Conservation (phyloP, 2,329 filamentous ascomycete genomes). For the Ophiostoma novo-ulmi region DNA sequence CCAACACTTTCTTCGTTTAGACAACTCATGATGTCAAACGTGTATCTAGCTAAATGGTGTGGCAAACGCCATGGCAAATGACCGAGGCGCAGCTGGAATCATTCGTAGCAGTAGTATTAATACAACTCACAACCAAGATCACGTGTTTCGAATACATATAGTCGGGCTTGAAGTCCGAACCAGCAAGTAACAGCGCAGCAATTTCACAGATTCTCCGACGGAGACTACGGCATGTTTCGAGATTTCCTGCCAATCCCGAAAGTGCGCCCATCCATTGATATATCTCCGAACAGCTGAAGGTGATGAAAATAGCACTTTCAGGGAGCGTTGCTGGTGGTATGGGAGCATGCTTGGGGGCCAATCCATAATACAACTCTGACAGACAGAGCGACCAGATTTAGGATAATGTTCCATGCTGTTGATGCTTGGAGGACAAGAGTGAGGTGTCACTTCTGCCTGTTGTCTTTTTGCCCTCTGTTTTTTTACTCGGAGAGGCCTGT, state of each 20-base stretch:
- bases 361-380: slow-evolving; percentile 1
- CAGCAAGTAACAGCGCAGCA: not conserved
- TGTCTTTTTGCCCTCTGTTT: not conserved
- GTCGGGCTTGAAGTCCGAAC: too few species aligned
- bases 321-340: not conserved
- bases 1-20: not conserved
- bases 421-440: not conserved
- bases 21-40: not conserved
- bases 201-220: not conserved
- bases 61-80: not conserved
- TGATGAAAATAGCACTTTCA: not conserved
- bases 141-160: not conserved
- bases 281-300: not conserved
- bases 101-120: not conserved
- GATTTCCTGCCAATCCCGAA: not conserved
- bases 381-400: not conserved
- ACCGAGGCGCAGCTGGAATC: not conserved
- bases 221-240: not conserved
- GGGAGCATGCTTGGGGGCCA: not conserved
- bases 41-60: not conserved
- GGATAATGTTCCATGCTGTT: not conserved
- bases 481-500: not conserved
- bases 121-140: not conserved
- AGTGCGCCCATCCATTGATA: not conserved
- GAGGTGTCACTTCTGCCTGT: not conserved